Evolutionary conservation across 129 eudicot species (phyloP).

Genomic region (Deinandra increscens): DNA sequence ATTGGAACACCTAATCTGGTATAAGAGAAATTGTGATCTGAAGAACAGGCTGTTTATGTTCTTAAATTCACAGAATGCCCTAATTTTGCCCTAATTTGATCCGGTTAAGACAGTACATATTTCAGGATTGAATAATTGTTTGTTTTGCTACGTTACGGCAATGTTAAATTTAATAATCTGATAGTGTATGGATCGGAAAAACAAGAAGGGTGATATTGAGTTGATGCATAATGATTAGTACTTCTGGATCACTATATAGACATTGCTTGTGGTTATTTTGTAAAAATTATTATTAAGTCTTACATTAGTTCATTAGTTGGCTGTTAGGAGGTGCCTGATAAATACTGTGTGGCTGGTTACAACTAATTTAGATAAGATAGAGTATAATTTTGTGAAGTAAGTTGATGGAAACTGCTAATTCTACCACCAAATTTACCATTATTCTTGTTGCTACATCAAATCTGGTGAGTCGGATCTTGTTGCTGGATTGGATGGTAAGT

Average conservation of each 20-base stretch:
- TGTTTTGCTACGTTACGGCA: neutral
- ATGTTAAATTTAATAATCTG: neutral
- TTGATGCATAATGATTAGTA: neutral
- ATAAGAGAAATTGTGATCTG: neutral
- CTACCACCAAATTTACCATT: neutral
- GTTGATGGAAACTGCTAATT: neutral
- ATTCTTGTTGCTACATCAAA: neutral
- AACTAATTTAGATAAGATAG: neutral
- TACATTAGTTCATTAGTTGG: neutral
- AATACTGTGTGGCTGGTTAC: neutral
- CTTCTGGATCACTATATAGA: neutral
- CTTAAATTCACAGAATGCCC: neutral
- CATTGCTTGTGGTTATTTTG: neutral
- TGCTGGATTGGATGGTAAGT: neutral
- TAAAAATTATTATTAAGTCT: neutral
- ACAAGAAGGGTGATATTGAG: too few species aligned
- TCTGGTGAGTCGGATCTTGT: neutral
- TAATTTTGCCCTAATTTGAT: slow-evolving; percentile 2
- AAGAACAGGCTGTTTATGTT: neutral
- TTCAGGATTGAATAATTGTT: neutral
- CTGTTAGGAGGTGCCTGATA: neutral
- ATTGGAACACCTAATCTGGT: neutral
- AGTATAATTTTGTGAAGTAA: neutral
- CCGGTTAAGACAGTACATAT: neutral
- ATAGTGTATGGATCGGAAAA: too few species aligned